phyloP scores from a whole-genome alignment of 305 asterid genomes.

The Withania somnifera region DNA sequence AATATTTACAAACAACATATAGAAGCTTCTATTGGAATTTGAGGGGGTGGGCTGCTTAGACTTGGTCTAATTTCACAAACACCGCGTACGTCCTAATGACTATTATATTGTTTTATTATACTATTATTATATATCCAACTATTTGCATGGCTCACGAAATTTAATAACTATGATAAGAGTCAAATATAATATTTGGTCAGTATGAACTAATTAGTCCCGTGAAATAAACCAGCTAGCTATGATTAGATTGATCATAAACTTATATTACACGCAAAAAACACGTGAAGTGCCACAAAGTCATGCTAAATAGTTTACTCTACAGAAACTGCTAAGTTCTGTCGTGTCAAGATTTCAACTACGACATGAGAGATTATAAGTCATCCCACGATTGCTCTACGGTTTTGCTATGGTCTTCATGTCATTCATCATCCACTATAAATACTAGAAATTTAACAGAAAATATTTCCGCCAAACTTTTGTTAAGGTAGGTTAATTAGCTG shows the following conservation, averaged over 20 bases:
- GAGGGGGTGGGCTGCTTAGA: conserved; percentile 3
- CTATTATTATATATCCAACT: not conserved
- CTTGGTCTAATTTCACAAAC: conserved; percentile 1
- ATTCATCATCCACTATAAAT: not conserved
- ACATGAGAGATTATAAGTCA: not conserved
- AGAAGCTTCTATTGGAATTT: conserved; percentile 39
- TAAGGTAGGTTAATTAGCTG: not conserved
- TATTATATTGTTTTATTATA: not conserved
- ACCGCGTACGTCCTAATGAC: not conserved
- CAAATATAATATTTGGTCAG: not conserved
- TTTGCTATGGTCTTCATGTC: not conserved
- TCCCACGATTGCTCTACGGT: not conserved
- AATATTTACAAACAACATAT: not conserved
- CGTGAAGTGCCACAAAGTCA: not conserved
- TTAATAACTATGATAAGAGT: not conserved
- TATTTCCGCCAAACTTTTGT: not conserved
- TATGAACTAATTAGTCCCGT: not conserved
- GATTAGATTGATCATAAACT: not conserved
- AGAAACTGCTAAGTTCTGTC: not conserved
- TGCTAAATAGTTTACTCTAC: not conserved
- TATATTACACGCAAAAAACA: not conserved
- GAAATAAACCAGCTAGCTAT: not conserved
- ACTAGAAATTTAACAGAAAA: not conserved
- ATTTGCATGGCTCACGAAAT: not conserved
- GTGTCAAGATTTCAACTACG: not conserved